Percentiles rank a stretch among this genome's conserved stretches.
Evolutionary conservation across 2,329 filamentous ascomycete genomes (phyloP).

Genomic region (Monilinia fructigena): DNA sequence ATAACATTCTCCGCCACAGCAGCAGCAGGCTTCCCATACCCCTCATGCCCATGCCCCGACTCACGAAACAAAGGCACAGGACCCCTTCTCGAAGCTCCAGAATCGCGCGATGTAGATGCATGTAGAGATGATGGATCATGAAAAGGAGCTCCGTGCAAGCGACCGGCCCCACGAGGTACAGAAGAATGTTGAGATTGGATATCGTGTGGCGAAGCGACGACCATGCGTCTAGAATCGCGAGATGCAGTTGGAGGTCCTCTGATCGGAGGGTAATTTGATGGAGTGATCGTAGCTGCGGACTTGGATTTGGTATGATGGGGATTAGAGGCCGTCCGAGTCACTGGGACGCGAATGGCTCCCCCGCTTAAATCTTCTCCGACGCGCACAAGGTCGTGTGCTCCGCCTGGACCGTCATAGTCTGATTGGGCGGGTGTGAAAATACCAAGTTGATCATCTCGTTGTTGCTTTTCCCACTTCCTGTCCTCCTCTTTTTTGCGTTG

Average conservation of each 20-base stretch:
- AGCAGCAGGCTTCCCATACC: not conserved
- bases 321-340: no score
- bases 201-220: no score
- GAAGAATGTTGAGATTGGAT: no score
- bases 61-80: not conserved
- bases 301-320: no score
- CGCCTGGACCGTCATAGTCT: not conserved
- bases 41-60: not conserved
- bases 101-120: no score
- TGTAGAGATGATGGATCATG: no score
- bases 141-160: no score
- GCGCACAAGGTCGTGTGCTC: not conserved
- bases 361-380: not conserved
- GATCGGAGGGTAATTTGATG: no score
- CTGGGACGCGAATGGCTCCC: not conserved
- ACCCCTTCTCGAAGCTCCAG: not conserved
- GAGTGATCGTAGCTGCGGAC: no score
- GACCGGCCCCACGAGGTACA: no score
- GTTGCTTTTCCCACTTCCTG: not conserved
- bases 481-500: not conserved
- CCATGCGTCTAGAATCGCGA: no score
- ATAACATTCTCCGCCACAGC: not conserved
- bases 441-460: not conserved
- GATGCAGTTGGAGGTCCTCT: no score
- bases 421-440: not conserved